These are phyloP conservation scores for Monilinia fructigena DNA, from an alignment of 2,329 filamentous ascomycete genomes.

Conservation along the genomic window DNA sequence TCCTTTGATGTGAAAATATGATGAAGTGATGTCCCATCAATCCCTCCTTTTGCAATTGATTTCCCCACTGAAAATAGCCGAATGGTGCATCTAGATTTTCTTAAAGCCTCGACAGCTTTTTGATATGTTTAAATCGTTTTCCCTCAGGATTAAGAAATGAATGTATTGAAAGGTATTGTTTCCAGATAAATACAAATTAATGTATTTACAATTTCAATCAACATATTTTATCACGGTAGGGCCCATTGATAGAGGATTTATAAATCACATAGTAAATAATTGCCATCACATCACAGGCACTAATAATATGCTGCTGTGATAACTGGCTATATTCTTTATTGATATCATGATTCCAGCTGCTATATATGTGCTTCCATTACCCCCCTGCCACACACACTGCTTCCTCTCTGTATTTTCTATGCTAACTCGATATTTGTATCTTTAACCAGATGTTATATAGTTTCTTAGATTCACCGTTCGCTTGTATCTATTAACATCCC, in stretches of 20 bases:
- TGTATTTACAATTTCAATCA: neutral
- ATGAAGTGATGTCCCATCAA: neutral
- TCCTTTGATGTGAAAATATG: neutral
- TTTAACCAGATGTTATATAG: neutral
- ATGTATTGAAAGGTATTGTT: neutral
- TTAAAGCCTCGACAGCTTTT: neutral
- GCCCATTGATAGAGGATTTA: neutral
- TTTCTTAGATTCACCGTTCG: neutral
- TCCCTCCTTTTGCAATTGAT: neutral
- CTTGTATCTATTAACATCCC: neutral
- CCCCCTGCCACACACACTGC: neutral
- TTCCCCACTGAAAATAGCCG: neutral
- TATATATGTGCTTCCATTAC: no score
- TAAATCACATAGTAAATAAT: neutral
- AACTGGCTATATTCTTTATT: no score
- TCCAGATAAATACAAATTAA: neutral
- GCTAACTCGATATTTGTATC: neutral
- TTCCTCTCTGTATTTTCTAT: neutral
- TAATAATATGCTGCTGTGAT: no score
- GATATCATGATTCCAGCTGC: no score
- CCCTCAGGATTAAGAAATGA: neutral
- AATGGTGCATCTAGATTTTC: neutral
- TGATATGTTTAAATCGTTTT: neutral
- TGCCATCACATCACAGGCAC: neutral
- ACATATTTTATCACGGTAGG: neutral